Base-by-base conservation (phyloP, 441 rosid genomes). In the Arabidopsis lyrata region DNA sequence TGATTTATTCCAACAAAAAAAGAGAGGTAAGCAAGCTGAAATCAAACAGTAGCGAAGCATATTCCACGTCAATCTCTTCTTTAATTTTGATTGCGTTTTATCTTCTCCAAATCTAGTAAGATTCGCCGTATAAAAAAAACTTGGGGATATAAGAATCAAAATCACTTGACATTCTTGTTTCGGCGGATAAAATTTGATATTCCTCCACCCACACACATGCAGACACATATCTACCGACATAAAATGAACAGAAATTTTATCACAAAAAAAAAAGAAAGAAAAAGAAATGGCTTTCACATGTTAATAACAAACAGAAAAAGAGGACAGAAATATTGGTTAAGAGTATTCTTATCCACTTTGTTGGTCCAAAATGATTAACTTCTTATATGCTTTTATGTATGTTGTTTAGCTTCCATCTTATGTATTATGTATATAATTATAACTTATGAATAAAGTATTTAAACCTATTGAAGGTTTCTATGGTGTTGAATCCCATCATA, bases 61-160 rank as follows among this genome's bases (percentile, higher is more conserved):
- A 70, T 76, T 70, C 71, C 76, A 63, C 70, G 65, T 76, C 64
- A n/a, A 76, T 55, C 44, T 54, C 14, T 31, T 76, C 62, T 67
- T 68, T 75, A 47, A 24, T 50, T 34, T 68, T 60, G 78, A 52
- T 76, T 38, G 65, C 74, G 29, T 76, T 68, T 68, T 16, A 62
- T 75, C 59, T 54, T 68, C 44, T 69, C 75, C 70, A 76, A 76
- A 76, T 76, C 79, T 63, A 55, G 47, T 63, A 76, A 63, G 66
- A 69, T 76, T 69, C 65, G 75, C 6, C 70, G 6, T 38, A 32
- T 54, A 54, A 22, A 2, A 27, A 27, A 27, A 27, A 27, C 31
- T 2, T 27, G 3, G 31, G 31, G 20, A 6, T 62, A 32, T 42
- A 48, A 73, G 65, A 65, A 58, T 74, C 12, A 59, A 31, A 59